Base-by-base conservation (phyloP, 2,329 filamentous ascomycete species). In the Colletotrichum navitas region DNA sequence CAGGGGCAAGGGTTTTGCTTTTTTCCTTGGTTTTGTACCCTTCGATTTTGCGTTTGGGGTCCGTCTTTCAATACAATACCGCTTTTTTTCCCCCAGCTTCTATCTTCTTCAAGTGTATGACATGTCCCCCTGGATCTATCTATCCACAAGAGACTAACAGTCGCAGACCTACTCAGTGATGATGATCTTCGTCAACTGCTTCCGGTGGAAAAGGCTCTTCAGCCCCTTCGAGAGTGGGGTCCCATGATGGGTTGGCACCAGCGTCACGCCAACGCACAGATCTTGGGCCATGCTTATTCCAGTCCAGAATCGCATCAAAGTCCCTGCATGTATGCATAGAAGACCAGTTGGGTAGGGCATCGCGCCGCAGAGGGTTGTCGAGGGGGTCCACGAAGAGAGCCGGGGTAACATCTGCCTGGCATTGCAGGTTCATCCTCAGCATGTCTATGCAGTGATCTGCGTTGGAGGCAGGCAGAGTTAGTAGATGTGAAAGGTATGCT, bases 211-310 rank as follows among this genome's bases (percentile, higher is more conserved):
- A 71, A 14, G 68, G 51, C 45, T 49, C 51, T 18, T 71, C 68
- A 6, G 68, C 68, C 8, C 59, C 68, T 29, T 68, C n/a, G 0
- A 68, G 51, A 14, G 34, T 32, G 0, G 68, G 68, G n/a, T 71
- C 36, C 68, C 68, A 71, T 7, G 68, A 36, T 11, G 68, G 68
- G 21, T 71, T 71, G 2, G 68, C n/a, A 16, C 68, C 68, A 1
- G 68, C 68, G 12, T 71, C 64, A 6, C 68, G 68, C 68, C 68
- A 71, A 16, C 68, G 68, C 49, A 71, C 64, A 5, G 68, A 68
- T 24, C 68, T 36, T 11, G 68, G 58, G 2, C 68, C 68, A 14
- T 71, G n/a, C 36, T 63, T 71, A 24, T 71, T 71, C 68, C 64
- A 71, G 1, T 71, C 64, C 29, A 71, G 12, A 26, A 71, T 71